phyloP scores from a whole-genome alignment of 2,329 filamentous ascomycete genomes.

The Verruconis gallopava region DNA sequence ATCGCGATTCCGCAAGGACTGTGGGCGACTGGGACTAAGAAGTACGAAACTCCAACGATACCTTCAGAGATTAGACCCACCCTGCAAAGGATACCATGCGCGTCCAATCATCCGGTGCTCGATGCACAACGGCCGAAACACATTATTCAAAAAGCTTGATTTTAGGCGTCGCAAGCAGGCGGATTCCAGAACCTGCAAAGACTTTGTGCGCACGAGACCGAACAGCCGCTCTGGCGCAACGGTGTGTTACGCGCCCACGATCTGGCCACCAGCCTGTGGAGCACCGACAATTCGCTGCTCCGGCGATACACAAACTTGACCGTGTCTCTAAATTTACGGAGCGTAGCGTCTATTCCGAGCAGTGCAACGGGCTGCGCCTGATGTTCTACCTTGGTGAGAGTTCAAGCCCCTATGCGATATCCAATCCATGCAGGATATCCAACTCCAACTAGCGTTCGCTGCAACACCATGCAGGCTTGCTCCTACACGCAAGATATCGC shows the following conservation, averaged over 20 bases:
- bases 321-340: neutral
- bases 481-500: too few species aligned
- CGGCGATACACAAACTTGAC: neutral
- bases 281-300: neutral
- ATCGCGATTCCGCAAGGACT: too few species aligned
- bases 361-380: too few species aligned
- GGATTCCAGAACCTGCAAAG: neutral
- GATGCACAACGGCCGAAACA: neutral
- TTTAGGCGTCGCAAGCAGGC: neutral
- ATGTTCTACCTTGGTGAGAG: too few species aligned
- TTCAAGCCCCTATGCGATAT: too few species aligned
- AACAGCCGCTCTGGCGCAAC: neutral
- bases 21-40: neutral
- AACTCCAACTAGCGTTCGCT: neutral
- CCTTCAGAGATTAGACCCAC: neutral
- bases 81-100: neutral
- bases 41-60: neutral
- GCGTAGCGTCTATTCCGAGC: neutral
- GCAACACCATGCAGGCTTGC: neutral
- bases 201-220: neutral
- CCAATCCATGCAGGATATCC: neutral
- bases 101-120: too few species aligned
- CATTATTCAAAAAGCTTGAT: neutral
- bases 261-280: neutral
- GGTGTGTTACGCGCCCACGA: neutral